These are phyloP conservation scores for Penicillium paxilli DNA, from an alignment of 495 filamentous ascomycete species.

Conservation along the genomic window DNA sequence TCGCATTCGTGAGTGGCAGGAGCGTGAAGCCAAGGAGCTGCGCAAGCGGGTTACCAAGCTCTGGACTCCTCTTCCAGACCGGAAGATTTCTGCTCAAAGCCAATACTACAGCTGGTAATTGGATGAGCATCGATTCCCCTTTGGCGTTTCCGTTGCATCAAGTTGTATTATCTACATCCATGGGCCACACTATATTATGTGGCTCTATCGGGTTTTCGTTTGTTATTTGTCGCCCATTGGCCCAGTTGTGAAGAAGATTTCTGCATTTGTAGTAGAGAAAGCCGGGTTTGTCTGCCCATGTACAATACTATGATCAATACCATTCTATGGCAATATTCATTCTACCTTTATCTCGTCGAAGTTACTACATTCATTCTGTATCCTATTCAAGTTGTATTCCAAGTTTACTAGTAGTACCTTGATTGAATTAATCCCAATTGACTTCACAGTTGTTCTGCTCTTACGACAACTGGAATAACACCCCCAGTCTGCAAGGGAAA, in stretches of 20 bases:
- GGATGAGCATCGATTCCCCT: conserved; percentile 7
- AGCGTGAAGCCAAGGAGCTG: conserved; percentile 73
- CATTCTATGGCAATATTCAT: not conserved
- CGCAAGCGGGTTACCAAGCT: conserved; percentile 64
- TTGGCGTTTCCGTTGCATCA: conserved; percentile 26
- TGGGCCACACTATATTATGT: conserved; percentile 5
- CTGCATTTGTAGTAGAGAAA: conserved; percentile 28
- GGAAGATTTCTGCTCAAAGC: conserved; percentile 61
- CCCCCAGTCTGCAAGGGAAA: conserved; percentile 68
- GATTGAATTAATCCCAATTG: too few species aligned
- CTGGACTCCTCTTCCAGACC: conserved; percentile 83
- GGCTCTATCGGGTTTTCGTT: conserved; percentile 15
- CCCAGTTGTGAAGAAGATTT: conserved; percentile 13
- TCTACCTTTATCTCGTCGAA: too few species aligned
- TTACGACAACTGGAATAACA: conserved; percentile 69
- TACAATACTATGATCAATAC: conserved; percentile 24
- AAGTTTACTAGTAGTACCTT: too few species aligned
- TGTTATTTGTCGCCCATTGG: conserved; percentile 10
- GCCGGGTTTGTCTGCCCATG: conserved; percentile 23
- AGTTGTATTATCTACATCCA: conserved; percentile 27
- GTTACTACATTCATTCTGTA: too few species aligned
- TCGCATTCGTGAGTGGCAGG: conserved; percentile 72
- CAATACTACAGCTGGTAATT: conserved; percentile 86
- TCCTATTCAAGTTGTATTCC: not conserved
- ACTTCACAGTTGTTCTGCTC: conserved; percentile 46